These are phyloP conservation scores for Hylodesmum podocarpum DNA, from an alignment of 306 rosid genomes.

Conservation along the genomic window DNA sequence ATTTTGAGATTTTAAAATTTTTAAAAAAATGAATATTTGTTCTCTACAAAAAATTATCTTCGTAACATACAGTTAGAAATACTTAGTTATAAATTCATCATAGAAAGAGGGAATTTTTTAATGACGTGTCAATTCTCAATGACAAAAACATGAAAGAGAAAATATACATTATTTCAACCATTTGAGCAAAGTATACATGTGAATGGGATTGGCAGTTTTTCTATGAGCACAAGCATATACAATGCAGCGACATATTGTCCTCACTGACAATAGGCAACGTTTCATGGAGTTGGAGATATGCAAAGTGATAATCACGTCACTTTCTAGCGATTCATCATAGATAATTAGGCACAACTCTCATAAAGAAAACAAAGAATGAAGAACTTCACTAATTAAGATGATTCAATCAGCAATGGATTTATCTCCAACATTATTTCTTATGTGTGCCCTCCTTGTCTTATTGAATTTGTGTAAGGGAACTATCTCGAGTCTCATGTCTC, in stretches of 20 bases:
- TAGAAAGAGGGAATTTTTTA: not conserved
- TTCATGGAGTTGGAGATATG: not conserved
- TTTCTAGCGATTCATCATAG: constrained; percentile 7
- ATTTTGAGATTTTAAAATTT: too few species aligned
- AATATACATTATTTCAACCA: not conserved
- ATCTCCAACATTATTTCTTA: not conserved
- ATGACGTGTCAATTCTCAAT: not conserved
- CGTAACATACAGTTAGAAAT: too few species aligned
- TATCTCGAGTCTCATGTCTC: too few species aligned
- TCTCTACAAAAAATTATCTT: too few species aligned
- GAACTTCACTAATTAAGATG: not conserved
- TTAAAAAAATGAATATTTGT: too few species aligned
- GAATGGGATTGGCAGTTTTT: constrained; percentile 12
- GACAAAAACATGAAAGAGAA: not conserved
- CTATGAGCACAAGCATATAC: constrained; percentile 14
- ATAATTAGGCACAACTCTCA: not conserved
- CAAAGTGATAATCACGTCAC: constrained; percentile 14
- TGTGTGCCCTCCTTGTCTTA: not conserved
- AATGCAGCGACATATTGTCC: constrained; percentile 36
- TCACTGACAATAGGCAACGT: not conserved
- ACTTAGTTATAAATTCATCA: too few species aligned
- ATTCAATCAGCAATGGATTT: not conserved
- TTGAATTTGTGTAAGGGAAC: not conserved
- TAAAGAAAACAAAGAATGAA: constrained; percentile 9
- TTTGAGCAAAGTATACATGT: not conserved